These are phyloP conservation scores for Parsonsia alboflavescens DNA, from an alignment of 257 asterid species.

Conservation along the genomic window DNA sequence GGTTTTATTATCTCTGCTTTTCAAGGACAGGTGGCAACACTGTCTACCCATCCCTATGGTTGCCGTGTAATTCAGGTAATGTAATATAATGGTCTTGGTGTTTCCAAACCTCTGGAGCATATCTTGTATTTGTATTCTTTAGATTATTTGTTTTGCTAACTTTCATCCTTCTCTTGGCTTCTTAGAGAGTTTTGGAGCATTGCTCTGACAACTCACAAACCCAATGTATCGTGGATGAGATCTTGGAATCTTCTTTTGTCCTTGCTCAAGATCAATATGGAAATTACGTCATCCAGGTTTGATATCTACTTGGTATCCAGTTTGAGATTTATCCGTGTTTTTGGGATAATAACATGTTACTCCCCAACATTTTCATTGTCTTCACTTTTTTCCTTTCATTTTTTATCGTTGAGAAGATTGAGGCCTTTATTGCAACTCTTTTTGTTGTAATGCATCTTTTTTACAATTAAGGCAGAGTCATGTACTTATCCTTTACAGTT, in stretches of 20 bases:
- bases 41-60: slow-evolving; percentile 94
- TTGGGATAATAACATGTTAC: not conserved
- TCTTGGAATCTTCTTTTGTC: slow-evolving; percentile 61
- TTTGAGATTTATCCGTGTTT: not conserved
- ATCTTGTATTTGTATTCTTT: not conserved
- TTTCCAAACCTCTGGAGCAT: not conserved
- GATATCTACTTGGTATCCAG: not conserved
- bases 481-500: not conserved
- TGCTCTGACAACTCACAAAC: slow-evolving; percentile 58
- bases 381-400: not conserved
- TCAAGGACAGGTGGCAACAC: slow-evolving; percentile 61
- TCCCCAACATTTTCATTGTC: not conserved
- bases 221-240: slow-evolving; percentile 76
- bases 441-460: not conserved
- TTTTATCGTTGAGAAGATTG: not conserved
- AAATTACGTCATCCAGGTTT: slow-evolving; percentile 80
- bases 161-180: slow-evolving; percentile 16
- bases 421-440: not conserved
- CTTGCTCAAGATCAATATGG: slow-evolving; percentile 93
- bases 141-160: not conserved
- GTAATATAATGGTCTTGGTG: not conserved
- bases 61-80: slow-evolving; percentile 93
- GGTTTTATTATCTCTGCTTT: slow-evolving; percentile 69
- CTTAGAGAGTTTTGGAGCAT: slow-evolving; percentile 82
- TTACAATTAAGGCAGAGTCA: not conserved